Evolutionary conservation across 139 green algal genomes (phyloP), one percentile per base, ranked within the genome.

Genomic region (Volvox reticuliferus): DNA sequence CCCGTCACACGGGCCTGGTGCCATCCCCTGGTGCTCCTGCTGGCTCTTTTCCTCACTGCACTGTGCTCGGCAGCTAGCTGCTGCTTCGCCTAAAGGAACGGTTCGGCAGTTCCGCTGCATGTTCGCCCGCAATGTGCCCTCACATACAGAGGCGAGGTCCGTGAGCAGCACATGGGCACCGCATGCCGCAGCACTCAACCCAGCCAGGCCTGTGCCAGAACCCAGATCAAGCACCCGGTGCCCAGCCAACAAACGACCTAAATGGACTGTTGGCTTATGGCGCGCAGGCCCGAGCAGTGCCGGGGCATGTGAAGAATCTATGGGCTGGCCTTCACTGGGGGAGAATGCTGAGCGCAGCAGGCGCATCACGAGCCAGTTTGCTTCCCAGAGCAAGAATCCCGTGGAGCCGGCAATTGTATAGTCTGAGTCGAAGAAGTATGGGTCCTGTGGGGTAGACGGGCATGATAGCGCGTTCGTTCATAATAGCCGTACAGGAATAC

Each of bases 161-260:
- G 92, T 95, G 13, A 94, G 81, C 50, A 96, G 86, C 19, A 95
- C 88, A 76, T 94, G 91, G 3, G 94, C 94, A 0, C 94, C 94
- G 20, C 91, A 73, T 0, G 94, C 93, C 12, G 94, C 94, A 20
- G 93, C 93, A 32, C 91, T 83, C 55, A 96, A 82, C 5, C 94
- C 94, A 13, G 92, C 90, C 36, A 96, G 90, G 1, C 94, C 94
- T n/a, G 86, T 95, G 63, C 94, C 94, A 36, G 86, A 88, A 22
- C 94, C 94, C 71, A 96, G 88, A 79, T 96, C 94, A 35, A 96
- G 30, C 62, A 96, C 92, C 0, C 90, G 55, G 44, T 91, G 92
- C 1, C 93, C 94, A 14, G 71, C 21, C 61, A 94, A 36, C 71
- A 88, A 44, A 22, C 1, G 32, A 19, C 79, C 32, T 14, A 92